phyloP scores from a whole-genome alignment of 1,284 basidiomycete genomes.

The Rhodofomes roseus region DNA sequence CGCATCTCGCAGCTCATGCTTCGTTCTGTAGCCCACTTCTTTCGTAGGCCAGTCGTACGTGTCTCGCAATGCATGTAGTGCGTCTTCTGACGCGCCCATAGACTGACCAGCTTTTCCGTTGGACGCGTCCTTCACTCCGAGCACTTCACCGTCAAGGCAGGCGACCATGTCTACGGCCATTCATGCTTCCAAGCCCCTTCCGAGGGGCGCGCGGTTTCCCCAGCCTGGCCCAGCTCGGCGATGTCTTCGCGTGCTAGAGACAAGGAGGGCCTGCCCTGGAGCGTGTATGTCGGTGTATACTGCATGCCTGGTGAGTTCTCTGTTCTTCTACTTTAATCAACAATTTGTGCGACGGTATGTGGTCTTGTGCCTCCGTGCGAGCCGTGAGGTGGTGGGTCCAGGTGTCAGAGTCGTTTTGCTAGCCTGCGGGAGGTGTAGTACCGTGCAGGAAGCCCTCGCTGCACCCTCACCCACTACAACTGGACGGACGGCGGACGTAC shows the following conservation, averaged over 20 bases:
- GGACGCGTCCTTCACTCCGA: conserved; percentile 45
- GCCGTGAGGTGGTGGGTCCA: no score
- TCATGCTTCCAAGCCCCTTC: conserved; percentile 25
- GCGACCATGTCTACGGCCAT: conserved; percentile 40
- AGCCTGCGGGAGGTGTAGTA: no score
- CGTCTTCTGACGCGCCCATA: not conserved
- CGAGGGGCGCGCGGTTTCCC: conserved; percentile 19
- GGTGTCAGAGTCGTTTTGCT: no score
- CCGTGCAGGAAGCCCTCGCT: not conserved
- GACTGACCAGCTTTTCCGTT: conserved; percentile 28
- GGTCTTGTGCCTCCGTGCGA: no score
- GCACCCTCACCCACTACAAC: no score
- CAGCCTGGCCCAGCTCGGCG: not conserved
- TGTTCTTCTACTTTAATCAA: no score
- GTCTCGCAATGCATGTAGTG: not conserved
- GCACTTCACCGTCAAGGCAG: conserved; percentile 30
- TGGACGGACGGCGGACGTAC: no score
- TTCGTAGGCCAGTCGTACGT: conserved; percentile 39
- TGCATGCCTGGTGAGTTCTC: conserved; percentile 31
- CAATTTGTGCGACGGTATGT: no score
- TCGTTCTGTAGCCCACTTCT: not conserved
- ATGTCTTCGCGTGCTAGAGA: conserved; percentile 20
- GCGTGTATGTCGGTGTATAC: conserved; percentile 28
- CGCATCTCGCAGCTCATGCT: not conserved
- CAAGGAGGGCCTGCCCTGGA: conserved; percentile 27